Evolutionary conservation across 371 early-diverging fungal genomes (phyloP).

Genomic region (Mortierella sp.): DNA sequence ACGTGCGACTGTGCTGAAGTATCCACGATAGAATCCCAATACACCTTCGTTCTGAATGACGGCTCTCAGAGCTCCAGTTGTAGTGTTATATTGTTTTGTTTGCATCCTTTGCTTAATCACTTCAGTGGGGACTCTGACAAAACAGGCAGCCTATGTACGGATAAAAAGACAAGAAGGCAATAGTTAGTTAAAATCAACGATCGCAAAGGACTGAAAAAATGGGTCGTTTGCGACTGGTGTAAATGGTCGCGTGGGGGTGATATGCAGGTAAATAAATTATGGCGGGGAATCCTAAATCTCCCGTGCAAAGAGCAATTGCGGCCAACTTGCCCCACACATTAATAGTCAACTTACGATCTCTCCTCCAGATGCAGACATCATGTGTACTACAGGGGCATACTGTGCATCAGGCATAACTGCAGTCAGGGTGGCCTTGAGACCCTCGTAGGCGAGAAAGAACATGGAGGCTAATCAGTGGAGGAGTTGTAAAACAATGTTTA

Average conservation of each 20-base stretch:
- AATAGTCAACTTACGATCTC: constrained; percentile 79
- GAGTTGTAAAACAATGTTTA: neutral
- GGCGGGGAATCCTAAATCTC: constrained; percentile 7
- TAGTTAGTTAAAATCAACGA: neutral
- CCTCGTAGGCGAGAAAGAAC: constrained; percentile 95
- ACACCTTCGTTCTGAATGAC: constrained; percentile 81
- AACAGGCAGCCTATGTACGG: constrained; percentile 82
- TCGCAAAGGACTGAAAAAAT: neutral
- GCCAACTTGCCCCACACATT: neutral
- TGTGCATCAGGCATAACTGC: constrained; percentile 56
- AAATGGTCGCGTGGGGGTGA: constrained; percentile 7
- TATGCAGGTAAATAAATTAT: constrained; percentile 5
- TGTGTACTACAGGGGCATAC: constrained; percentile 80
- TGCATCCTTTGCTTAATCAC: constrained; percentile 97
- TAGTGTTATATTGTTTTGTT: constrained; percentile 81
- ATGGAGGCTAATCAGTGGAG: constrained; percentile 81
- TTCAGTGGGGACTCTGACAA: constrained; percentile 96
- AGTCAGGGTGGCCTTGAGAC: constrained; percentile 70
- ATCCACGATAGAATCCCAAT: constrained; percentile 93
- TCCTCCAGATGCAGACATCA: constrained; percentile 92
- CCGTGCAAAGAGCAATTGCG: constrained; percentile 3
- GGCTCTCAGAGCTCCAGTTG: constrained; percentile 70
- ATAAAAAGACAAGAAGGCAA: neutral
- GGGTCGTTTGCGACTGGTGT: neutral
- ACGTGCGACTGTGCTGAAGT: constrained; percentile 89